Evolutionary conservation across 345 rosid species (phyloP), one percentile per base, ranked within the genome.

Genomic region (Linum trigynum): DNA sequence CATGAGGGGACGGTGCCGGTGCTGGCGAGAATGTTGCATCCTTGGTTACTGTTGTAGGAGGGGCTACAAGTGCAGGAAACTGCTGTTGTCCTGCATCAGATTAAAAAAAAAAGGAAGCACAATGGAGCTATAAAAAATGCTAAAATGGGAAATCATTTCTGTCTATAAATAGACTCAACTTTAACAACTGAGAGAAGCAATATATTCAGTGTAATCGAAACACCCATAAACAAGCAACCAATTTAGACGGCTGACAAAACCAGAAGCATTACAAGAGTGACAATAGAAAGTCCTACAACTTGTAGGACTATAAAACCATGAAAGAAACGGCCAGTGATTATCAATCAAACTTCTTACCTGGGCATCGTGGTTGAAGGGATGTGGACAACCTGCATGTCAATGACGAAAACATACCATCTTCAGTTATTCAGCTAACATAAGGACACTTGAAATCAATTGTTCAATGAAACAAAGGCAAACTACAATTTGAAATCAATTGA

Each of bases 301-400:
- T 10, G 5, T 36, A 9, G 57, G 39, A 16, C 32, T 14, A 15
- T 42, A 64, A 35, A 23, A 17, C 8, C 48, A 37, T 55, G n/a
- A 48, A 59, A 16, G 51, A 65, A 65, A 36, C 12, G 32, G 51
- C 16, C 17, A 57, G 36, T 43, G 35, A 58, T 7, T 35, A 16
- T 8, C 61, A 58, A 35, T 7, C 6, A 5, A 68, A 72, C 64
- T 32, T 60, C 74, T 72, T 71, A 92, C 98, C 98, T 73, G 97
- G 92, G 61, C 97, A 92, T 58, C 82, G 83, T 10, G 98, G 98
- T 76, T 86, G 94, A 57, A 92, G 97, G 69, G 84, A 85, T 57
- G 80, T 79, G 15, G 90, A 87, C 76, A 92, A 69, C 88, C 99
- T 94, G 81, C 71, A 76, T 32, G 59, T 38, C 7, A 16, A 62